Percentiles rank a stretch among this genome's conserved stretches.
These are phyloP conservation scores for Phanerochaete carnosa DNA, from an alignment of 768 basidiomycete genomes.

Conservation along the genomic window DNA sequence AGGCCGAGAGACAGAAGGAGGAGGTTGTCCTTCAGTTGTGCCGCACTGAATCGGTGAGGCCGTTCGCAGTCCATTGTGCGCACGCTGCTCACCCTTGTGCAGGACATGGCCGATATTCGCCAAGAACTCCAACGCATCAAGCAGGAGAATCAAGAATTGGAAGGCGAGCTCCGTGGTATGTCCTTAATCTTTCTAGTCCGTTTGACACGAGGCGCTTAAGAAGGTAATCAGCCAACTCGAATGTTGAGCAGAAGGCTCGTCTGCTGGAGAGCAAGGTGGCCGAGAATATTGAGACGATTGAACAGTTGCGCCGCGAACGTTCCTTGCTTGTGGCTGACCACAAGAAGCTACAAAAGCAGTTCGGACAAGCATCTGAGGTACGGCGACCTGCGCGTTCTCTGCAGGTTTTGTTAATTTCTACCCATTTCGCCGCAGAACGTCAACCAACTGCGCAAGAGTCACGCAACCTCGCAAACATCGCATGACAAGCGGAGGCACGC, in stretches of 20 bases:
- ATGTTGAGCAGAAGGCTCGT: constrained; percentile 70
- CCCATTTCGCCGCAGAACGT: constrained; percentile 38
- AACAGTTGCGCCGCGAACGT: constrained; percentile 76
- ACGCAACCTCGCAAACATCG: constrained; percentile 55
- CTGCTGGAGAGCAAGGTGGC: constrained; percentile 62
- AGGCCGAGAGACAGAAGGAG: constrained; percentile 61
- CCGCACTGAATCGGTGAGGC: constrained; percentile 65
- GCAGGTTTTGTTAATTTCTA: background rate
- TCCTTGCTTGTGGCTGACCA: constrained; percentile 65
- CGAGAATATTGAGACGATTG: constrained; percentile 68
- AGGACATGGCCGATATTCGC: constrained; percentile 83
- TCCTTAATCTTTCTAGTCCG: background rate
- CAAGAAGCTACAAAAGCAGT: constrained; percentile 67
- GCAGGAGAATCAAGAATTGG: constrained; percentile 70
- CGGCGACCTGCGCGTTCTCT: constrained; percentile 14
- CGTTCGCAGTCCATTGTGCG: background rate
- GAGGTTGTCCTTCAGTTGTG: constrained; percentile 60
- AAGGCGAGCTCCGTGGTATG: constrained; percentile 70
- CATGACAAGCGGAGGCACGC: constrained; percentile 73
- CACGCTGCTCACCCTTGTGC: constrained; percentile 3
- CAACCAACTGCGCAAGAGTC: constrained; percentile 60
- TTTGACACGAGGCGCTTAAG: background rate
- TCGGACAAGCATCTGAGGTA: constrained; percentile 67
- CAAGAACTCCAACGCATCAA: constrained; percentile 65
- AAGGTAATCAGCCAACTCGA: constrained; percentile 49